Base-by-base conservation (phyloP, 2,329 filamentous ascomycete species). In the Meredithiella fracta region DNA sequence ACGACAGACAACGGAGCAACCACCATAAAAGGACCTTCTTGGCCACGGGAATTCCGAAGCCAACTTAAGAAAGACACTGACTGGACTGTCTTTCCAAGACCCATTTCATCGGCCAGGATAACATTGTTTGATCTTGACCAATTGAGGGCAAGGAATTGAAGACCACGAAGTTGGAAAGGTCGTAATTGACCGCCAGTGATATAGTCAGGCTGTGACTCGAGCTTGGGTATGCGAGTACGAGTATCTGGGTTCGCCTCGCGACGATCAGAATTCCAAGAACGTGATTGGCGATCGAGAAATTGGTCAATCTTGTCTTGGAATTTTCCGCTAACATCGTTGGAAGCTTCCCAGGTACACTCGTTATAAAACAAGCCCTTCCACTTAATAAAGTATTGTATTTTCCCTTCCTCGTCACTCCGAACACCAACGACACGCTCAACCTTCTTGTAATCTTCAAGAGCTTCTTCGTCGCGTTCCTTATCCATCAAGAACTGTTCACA, bases 51-150 rank as follows among this genome's bases (percentile, higher is more conserved):
- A 68, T 97, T 91, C 55, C 88, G 86, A 59, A 98, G 76, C 91
- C 92, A 98, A 66, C 91, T 96, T 68, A 98, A 84, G 67, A 97
- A 97, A 0, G 91, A 83, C 26, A 98, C 90, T 0, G 91, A 96
- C 70, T 98, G 92, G 0, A 98, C 92, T 0, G 92, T 98, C 72
- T 98, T 98, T 26, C 92, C 92, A 14, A 98, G 76, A 63, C 92
- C 92, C 92, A 98, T 98, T 70, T 98, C 92, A 66, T 98, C 92
- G 51, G 92, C 92, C 54, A 98, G 77, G 63, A 98, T 96, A 65
- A 97, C 92, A 63, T 97, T 98, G 67, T 92, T 92, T 56, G 82
- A 83, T 64, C 85, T 83, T 54, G 86, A 87, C 94, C 94, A 98
- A 69, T 97, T 95, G 69, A 94, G 88, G 49, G 87, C 87, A 60